Conservation (phyloP, 1,284 basidiomycete species). For the Entoloma clypeatum region DNA sequence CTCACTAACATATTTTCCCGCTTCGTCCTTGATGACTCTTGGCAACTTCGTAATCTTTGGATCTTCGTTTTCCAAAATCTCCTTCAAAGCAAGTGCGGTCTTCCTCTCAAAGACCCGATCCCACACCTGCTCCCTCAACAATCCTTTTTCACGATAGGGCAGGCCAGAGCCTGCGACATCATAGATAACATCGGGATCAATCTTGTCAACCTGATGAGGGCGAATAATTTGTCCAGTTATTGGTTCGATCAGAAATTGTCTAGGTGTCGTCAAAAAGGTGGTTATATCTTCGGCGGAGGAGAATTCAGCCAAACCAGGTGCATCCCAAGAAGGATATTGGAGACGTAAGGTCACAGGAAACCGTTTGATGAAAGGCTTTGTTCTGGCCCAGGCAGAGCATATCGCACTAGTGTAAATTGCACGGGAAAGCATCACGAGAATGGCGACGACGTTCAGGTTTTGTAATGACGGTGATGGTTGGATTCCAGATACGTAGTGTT, state of each 20-base stretch:
- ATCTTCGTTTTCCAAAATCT: conserved; percentile 2
- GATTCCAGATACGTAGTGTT: too few relatives aligned
- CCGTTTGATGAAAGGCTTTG: conserved; percentile 1
- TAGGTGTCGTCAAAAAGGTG: conserved; percentile 2
- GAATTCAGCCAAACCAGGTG: background rate
- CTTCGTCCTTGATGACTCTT: conserved; percentile 1
- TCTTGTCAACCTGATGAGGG: conserved; percentile 5
- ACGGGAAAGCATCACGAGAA: background rate
- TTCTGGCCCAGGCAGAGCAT: conserved; percentile 4
- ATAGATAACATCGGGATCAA: conserved; percentile 2
- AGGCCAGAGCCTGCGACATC: conserved; percentile 2
- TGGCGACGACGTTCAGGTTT: too few relatives aligned
- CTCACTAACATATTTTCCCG: conserved; percentile 6
- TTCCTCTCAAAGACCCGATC: conserved; percentile 3
- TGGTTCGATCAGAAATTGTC: conserved; percentile 3
- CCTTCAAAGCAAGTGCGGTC: conserved; percentile 2
- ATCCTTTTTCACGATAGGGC: conserved; percentile 1
- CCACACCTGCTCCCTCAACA: conserved; percentile 1
- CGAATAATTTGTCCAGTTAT: conserved; percentile 2
- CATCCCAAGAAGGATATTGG: conserved; percentile 2
- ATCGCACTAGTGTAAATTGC: conserved; percentile 2
- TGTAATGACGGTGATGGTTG: too few relatives aligned
- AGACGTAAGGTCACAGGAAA: conserved; percentile 2
- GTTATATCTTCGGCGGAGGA: conserved; percentile 1
- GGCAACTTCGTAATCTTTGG: conserved; percentile 1